Evolutionary conservation across 2,329 filamentous ascomycete species (phyloP), one percentile per base, ranked within the genome.

Genomic region (Gyromitra esculenta): DNA sequence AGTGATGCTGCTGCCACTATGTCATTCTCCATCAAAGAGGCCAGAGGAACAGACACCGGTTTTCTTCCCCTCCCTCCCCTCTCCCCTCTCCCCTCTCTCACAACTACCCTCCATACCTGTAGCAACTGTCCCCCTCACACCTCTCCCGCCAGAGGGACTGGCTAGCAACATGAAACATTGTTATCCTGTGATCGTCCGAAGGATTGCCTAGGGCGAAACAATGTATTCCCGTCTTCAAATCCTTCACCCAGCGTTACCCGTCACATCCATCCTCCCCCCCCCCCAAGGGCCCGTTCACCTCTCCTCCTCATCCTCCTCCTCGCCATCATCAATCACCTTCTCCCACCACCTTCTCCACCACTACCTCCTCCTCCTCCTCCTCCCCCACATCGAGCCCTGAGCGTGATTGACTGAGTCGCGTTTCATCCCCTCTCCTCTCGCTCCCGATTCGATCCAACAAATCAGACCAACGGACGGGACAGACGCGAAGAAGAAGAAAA

Each of bases 91-190:
- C 4, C 25, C 25, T 4, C 25, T 31, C 25, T 4, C 25, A 31
- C 25, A 31, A 31, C 25, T 31, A 18, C 63, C 7, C 31, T 31
- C 9, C 15, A n/a, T 4, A 21, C 56, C 59, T 43, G 57, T 21
- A 43, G 37, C 57, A 59, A 59, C 35, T 15, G 13, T 9, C 11
- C 35, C 39, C 21, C 39, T 54, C 54, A 37, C 37, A 7, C 13
- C 25, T 21, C 21, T n/a, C 41, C 41, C 43, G 9, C 41, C 18
- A 48, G n/a, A 54, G 43, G 62, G 4, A 57, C 52, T 59, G 43
- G 31, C 18, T 48, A 70, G 25, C 57, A 63, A 75, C 72, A 75
- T 75, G 72, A 75, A 75, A 75, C 72, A 75, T 50, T 64, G 72
- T 56, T 70, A 63, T 75, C 39, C 57, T 75, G 70, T 75, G 72